Conservation (phyloP, 2,329 filamentous ascomycete species). For the Colletotrichum magnum region DNA sequence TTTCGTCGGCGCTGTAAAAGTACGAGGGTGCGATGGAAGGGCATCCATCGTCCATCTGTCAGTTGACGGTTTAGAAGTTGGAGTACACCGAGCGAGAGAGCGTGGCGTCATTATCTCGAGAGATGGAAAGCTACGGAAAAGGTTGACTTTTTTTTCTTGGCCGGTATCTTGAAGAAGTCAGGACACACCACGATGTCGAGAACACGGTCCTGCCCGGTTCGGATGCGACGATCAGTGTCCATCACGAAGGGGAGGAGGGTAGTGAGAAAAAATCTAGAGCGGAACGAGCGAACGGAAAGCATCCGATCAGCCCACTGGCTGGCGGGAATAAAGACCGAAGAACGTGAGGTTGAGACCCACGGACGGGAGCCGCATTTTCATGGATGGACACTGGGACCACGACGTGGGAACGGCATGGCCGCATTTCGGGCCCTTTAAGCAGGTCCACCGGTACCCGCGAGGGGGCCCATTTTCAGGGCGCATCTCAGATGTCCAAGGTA, state of each 20-base stretch:
- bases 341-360: background rate
- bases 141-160: background rate
- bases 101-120: slow-evolving; percentile 11
- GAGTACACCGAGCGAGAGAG: slow-evolving; percentile 9
- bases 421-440: slow-evolving; percentile 37
- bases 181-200: too few species aligned
- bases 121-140: too few species aligned
- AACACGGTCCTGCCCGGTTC: too few species aligned
- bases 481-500: background rate
- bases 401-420: slow-evolving; percentile 26
- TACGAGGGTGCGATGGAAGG: too few species aligned
- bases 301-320: slow-evolving; percentile 32
- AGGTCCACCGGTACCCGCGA: background rate
- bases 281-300: slow-evolving; percentile 26
- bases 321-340: slow-evolving; percentile 24
- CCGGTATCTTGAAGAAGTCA: background rate
- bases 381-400: background rate
- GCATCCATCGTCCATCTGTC: too few species aligned
- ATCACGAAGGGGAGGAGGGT: too few species aligned
- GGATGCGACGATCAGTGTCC: too few species aligned
- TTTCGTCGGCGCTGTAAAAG: background rate
- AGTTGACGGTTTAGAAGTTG: background rate
- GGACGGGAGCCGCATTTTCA: background rate
- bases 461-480: slow-evolving; percentile 20
- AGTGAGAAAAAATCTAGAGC: background rate